Evolutionary conservation across 768 basidiomycete genomes (phyloP), one percentile per base, ranked within the genome.

Genomic region (Phylloporus sp.): DNA sequence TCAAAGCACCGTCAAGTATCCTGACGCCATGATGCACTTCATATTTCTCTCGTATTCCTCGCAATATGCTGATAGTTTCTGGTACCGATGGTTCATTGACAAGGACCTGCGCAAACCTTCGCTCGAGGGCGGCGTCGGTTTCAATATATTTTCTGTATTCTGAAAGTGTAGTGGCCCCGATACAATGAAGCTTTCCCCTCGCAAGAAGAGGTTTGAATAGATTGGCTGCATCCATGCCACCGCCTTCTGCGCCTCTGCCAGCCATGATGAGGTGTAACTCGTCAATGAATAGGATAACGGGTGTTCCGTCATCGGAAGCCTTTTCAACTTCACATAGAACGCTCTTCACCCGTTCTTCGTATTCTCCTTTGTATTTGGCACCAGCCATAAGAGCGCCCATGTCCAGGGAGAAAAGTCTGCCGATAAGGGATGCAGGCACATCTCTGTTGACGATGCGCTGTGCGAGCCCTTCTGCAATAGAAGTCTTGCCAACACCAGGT

Each of bases 371-470:
- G 75, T 92, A 94, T 66, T 88, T 88, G 18, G 88, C 88, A 35
- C 89, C 88, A 12, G 92, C 92, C 88, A 93, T 93, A 49, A 98
- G 80, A 1, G 94, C 91, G 56, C 95, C 95, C 88, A 97, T 90
- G 65, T 97, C 95, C 28, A 98, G 78, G 6, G 91, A 86, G 67
- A 80, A 93, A 12, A 95, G 76, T 9, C 88, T 81, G 4, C 81
- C 80, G 44, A 92, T 76, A 26, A 95, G 68, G 43, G 76, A 80
- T 15, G 78, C 80, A 20, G 92, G 92, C 7, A 94, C 91, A 70
- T 97, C 95, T 44, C 93, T 84, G 59, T 94, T 92, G 60, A 97
- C 83, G 54, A 98, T 95, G 41, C 95, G 84, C 65, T 95, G 95
- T 0, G 95, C 95, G 6, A 99, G 84, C 35, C 93, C 94, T 75